Evolutionary conservation across 225 moss, liverwort and hornwort genomes (phyloP), one percentile per base, ranked within the genome.

Genomic region (Polytrichum formosum): DNA sequence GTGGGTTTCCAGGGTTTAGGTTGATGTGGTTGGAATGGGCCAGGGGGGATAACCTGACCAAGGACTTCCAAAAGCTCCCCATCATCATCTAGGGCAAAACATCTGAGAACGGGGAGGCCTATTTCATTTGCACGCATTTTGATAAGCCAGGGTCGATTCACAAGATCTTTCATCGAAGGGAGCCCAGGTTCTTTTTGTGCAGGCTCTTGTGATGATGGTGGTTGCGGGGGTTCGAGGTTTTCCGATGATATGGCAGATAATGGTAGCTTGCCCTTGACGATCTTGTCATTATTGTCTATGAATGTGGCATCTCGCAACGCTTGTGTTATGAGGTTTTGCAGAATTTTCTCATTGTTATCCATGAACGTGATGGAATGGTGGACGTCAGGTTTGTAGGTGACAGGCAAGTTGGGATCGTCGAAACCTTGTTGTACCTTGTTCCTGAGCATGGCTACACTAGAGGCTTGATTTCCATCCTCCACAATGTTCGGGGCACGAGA

Each of bases 1-100:
- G 83, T 53, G 10, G 86, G 86, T 30, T 74, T 80, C 80, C 80
- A 87, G 9, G 86, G 78, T 76, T 83, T 83, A 67, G 72, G 77
- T 22, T 76, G 54, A 54, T 79, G 74, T 35, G 66, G 71, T 26
- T 0, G 60, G 46, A 73, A 72, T 35, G 83, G 73, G 6, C 72
- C 1, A 6, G 86, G 86, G 65, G 86, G 77, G 2, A 83, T 77
- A 2, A 83, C 78, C 31, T 83, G 76, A 26, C 86, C 86, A n/a
- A 75, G 70, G 29, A 81, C 86, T 76, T 87, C 72, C 18, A 87
- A 75, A 63, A 87, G 60, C 0, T 78, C 80, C 56, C 80, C 83
- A 46, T 83, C 83, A 63, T 86, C 74, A 0, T 87, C 86, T 1
- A 81, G 26, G 0, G 71, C 76, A 66, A 74, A 87, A 5, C 86